phyloP scores from a whole-genome alignment of 768 basidiomycete genomes.

The Trametes coccinea region DNA sequence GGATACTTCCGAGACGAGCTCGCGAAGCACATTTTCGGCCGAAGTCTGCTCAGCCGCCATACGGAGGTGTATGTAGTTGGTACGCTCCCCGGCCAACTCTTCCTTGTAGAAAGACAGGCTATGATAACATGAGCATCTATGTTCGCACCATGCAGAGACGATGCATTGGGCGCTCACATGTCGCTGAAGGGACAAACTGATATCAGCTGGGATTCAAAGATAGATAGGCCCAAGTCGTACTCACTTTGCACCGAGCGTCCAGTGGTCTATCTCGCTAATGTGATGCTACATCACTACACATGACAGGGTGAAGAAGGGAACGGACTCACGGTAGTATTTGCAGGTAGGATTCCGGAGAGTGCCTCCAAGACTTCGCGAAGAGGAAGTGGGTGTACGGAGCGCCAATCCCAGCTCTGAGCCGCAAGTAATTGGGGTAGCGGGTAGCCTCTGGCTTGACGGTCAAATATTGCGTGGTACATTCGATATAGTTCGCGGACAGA shows the following conservation, averaged over 20 bases:
- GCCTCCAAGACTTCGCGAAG: constrained; percentile 31
- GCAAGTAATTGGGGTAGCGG: constrained; percentile 32
- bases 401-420: constrained; percentile 34
- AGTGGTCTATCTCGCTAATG: constrained; percentile 13
- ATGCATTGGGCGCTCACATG: not conserved
- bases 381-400: constrained; percentile 40
- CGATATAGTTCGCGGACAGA: constrained; percentile 37
- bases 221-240: not conserved
- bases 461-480: constrained; percentile 35
- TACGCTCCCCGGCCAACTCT: constrained; percentile 20
- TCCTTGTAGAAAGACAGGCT: constrained; percentile 28
- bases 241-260: constrained; percentile 13
- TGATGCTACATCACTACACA: too few species aligned
- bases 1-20: constrained; percentile 12
- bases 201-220: not conserved
- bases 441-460: constrained; percentile 27
- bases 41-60: constrained; percentile 9
- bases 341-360: constrained; percentile 32
- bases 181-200: not conserved
- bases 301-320: not conserved
- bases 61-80: constrained; percentile 23
- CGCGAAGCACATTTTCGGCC: not conserved
- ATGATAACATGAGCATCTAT: not conserved
- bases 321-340: constrained; percentile 39
- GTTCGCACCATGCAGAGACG: too few species aligned